Evolutionary conservation across 257 asterid genomes (phyloP).

Genomic region (Solanum paucissectum): DNA sequence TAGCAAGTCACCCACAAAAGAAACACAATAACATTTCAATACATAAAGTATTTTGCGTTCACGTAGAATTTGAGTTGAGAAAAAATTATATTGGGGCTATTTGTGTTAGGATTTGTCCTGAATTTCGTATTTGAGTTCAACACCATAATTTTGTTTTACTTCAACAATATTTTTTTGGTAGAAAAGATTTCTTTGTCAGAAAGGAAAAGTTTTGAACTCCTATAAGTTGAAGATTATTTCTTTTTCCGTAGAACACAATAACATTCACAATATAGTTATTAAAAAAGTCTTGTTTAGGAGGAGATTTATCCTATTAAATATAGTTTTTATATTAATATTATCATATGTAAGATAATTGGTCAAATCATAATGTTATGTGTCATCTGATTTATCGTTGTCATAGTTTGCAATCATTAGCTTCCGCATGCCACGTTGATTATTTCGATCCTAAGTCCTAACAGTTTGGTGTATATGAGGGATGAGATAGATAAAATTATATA

Average conservation of each 20-base stretch:
- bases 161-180: not conserved
- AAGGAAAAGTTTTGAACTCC: too few relatives aligned
- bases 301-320: not conserved
- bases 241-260: not conserved
- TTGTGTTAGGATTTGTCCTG: too few relatives aligned
- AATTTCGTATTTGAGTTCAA: too few relatives aligned
- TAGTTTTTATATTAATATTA: too few relatives aligned
- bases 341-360: not conserved
- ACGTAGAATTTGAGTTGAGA: not conserved
- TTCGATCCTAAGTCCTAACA: too few relatives aligned
- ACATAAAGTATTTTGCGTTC: not conserved
- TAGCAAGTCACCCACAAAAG: not conserved
- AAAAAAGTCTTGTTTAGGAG: not conserved
- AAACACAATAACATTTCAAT: not conserved
- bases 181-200: not conserved
- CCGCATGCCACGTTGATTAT: rapidly evolving
- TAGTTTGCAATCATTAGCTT: too few relatives aligned
- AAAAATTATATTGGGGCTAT: too few relatives aligned
- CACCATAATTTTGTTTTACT: too few relatives aligned
- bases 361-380: not conserved
- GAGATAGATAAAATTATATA: too few relatives aligned
- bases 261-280: too few relatives aligned
- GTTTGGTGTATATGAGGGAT: too few relatives aligned
- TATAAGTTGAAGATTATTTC: not conserved
- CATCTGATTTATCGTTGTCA: not conserved